Percentiles rank a stretch among this genome's conserved stretches.
These are phyloP conservation scores for Penicillium alfredii DNA, from an alignment of 495 filamentous ascomycete species.

Conservation along the genomic window DNA sequence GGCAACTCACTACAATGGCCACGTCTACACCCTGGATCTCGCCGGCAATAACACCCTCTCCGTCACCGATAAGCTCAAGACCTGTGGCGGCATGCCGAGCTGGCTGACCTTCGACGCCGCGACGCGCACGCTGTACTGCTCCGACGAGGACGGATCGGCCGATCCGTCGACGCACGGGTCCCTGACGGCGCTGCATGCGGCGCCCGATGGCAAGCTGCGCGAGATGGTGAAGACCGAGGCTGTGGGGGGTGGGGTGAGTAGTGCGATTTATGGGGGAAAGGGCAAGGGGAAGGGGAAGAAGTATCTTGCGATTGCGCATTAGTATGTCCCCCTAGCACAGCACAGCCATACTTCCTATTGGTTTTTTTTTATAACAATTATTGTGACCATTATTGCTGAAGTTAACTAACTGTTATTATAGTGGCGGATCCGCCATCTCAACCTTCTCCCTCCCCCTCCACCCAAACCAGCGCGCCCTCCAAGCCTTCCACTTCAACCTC, in stretches of 20 bases:
- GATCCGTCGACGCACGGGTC: slow-evolving; percentile 24
- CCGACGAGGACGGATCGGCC: slow-evolving; percentile 53
- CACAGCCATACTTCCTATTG: too few relatives aligned
- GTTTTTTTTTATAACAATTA: too few relatives aligned
- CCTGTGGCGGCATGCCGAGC: slow-evolving; percentile 51
- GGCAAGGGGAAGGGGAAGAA: slow-evolving; percentile 22
- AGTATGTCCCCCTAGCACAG: slow-evolving; percentile 31
- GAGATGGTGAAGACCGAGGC: slow-evolving; percentile 21
- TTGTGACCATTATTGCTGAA: too few relatives aligned
- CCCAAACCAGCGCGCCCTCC: slow-evolving; percentile 20
- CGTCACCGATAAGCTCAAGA: slow-evolving; percentile 30
- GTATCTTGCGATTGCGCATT: slow-evolving; percentile 42
- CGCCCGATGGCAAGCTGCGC: slow-evolving; percentile 20
- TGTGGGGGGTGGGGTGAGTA: slow-evolving; percentile 35
- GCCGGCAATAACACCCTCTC: slow-evolving; percentile 29
- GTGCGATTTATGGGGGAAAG: slow-evolving; percentile 32
- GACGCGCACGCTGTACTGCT: slow-evolving; percentile 51
- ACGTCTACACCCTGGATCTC: slow-evolving; percentile 50
- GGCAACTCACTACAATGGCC: slow-evolving; percentile 56
- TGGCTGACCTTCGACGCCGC: slow-evolving; percentile 54
- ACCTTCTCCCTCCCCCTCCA: slow-evolving; percentile 31
- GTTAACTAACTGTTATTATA: too few relatives aligned
- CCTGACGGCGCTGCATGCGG: slow-evolving; percentile 20
- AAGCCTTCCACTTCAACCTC: slow-evolving; percentile 49
- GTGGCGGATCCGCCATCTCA: slow-evolving; percentile 31